These are phyloP conservation scores for Xanthoconium separans DNA, from an alignment of 1,284 basidiomycete genomes.

Conservation along the genomic window DNA sequence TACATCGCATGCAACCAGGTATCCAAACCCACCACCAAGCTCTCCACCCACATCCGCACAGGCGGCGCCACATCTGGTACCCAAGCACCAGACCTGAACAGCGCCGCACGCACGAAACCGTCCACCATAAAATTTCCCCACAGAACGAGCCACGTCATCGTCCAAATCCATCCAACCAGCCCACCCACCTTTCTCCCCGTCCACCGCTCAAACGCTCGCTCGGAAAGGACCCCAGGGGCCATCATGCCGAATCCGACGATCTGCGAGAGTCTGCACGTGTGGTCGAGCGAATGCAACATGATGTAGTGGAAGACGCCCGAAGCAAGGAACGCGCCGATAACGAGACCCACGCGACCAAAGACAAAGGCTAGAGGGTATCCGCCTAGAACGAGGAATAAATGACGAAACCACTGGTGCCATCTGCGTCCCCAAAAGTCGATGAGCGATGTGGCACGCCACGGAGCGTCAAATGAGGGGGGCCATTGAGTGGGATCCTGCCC, in stretches of 20 bases:
- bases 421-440: slow-evolving; percentile 41
- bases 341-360: slow-evolving; percentile 43
- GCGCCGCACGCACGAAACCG: slow-evolving; percentile 37
- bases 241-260: slow-evolving; percentile 56
- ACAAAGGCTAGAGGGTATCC: slow-evolving; percentile 33
- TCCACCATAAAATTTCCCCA: slow-evolving; percentile 50
- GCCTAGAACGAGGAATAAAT: slow-evolving; percentile 33
- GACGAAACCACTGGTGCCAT: slow-evolving; percentile 42
- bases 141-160: slow-evolving; percentile 42
- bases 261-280: slow-evolving; percentile 38
- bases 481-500: slow-evolving; percentile 34
- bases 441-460: slow-evolving; percentile 39
- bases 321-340: slow-evolving; percentile 51
- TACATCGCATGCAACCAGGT: slow-evolving; percentile 5
- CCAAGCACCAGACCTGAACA: background rate
- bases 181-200: slow-evolving; percentile 41
- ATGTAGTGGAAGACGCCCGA: background rate
- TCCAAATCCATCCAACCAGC: slow-evolving; percentile 48
- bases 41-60: slow-evolving; percentile 2
- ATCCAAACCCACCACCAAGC: slow-evolving; percentile 2
- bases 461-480: slow-evolving; percentile 39
- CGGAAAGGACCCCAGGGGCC: slow-evolving; percentile 48
- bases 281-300: slow-evolving; percentile 32
- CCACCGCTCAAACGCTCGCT: slow-evolving; percentile 35
- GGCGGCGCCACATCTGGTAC: background rate